Evolutionary conservation across 2,329 filamentous ascomycete species (phyloP).

Genomic region (Beauveria australis): DNA sequence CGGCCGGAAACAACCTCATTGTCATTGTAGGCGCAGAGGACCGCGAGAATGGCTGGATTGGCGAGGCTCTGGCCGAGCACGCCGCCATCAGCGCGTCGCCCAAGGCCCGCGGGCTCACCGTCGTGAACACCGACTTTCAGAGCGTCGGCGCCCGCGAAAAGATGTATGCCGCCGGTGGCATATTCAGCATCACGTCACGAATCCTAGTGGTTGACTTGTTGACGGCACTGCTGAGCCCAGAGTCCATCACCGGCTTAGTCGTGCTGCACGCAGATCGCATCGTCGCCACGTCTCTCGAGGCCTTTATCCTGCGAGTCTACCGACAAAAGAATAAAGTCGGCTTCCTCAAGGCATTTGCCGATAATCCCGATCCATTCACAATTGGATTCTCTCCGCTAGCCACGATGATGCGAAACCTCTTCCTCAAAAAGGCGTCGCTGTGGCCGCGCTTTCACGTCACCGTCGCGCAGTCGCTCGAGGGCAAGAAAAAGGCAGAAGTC

Average conservation of each 20-base stretch:
- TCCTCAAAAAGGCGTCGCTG: constrained; percentile 77
- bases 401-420: constrained; percentile 82
- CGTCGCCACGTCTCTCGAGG: constrained; percentile 79
- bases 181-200: constrained; percentile 92
- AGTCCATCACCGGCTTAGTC: constrained; percentile 78
- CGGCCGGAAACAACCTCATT: constrained; percentile 86
- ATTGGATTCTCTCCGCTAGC: constrained; percentile 80
- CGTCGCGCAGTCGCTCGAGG: constrained; percentile 83
- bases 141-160: constrained; percentile 82
- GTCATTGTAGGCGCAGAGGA: constrained; percentile 85
- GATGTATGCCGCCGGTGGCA: constrained; percentile 81
- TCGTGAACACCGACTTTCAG: constrained; percentile 92
- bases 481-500: constrained; percentile 88
- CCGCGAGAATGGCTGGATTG: constrained; percentile 92
- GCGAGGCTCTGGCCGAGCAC: constrained; percentile 91
- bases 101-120: constrained; percentile 73
- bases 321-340: constrained; percentile 89
- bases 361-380: constrained; percentile 84
- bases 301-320: constrained; percentile 90
- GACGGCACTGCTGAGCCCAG: constrained; percentile 71
- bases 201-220: constrained; percentile 92
- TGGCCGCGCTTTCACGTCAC: constrained; percentile 92
- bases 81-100: constrained; percentile 79
- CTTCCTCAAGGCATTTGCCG: constrained; percentile 93
- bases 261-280: constrained; percentile 84